A percentile compares a stretch with the other conserved stretches of the same genome.
Evolutionary conservation across 805 yeast species (phyloP).

Genomic region (Kluyveromyces dobzhanskii): DNA sequence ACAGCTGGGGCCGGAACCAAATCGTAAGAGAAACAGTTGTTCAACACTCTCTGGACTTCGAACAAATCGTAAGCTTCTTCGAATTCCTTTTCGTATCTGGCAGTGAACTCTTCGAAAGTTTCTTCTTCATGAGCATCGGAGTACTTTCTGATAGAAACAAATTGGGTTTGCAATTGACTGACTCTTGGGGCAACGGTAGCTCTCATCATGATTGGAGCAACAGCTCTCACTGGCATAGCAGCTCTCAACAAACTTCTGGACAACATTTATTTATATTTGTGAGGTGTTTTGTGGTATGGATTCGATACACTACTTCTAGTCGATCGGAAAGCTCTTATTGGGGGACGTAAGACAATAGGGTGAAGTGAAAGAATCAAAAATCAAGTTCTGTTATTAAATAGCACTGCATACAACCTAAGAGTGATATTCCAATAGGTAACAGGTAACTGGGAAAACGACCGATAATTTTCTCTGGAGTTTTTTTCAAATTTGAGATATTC

Average conservation of each 20-base stretch:
- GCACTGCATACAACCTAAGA: no score
- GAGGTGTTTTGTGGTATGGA: no score
- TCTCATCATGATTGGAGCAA: constrained; percentile 7
- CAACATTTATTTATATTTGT: constrained; percentile 11
- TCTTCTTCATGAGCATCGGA: constrained; percentile 80
- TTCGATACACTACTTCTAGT: no score
- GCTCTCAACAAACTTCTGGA: constrained; percentile 20
- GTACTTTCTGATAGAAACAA: constrained; percentile 48
- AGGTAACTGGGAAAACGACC: no score
- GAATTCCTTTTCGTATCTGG: constrained; percentile 88
- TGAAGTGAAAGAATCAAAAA: no score
- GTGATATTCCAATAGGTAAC: no score
- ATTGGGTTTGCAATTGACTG: constrained; percentile 9
- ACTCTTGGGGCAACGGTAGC: constrained; percentile 9
- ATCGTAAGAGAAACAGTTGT: constrained; percentile 97
- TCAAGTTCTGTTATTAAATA: no score
- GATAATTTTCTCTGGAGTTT: no score
- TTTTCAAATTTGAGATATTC: no score
- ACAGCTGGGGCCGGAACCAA: constrained; percentile 97
- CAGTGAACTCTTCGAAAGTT: constrained; percentile 89
- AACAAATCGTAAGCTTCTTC: constrained; percentile 86
- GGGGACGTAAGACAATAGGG: no score
- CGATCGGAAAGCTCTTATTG: no score
- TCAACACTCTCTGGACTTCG: constrained; percentile 88
- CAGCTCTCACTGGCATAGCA: constrained; percentile 11